Evolutionary conservation across 495 filamentous ascomycete genomes (phyloP), one percentile per base, ranked within the genome.

Genomic region (Glutinoglossum americanum): DNA sequence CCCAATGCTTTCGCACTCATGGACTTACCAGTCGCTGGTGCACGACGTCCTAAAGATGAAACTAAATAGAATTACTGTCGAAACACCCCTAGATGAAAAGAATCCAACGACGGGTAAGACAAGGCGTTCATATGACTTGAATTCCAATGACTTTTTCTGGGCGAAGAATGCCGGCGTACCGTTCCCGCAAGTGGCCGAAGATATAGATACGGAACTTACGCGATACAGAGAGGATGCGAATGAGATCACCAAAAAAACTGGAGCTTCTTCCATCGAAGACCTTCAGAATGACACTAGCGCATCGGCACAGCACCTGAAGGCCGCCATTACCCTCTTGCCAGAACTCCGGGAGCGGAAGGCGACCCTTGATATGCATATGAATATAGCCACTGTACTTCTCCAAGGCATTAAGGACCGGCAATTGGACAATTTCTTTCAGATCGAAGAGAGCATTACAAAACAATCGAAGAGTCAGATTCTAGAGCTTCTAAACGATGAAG

Each of bases 1-100:
- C 59, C 89, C 93, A n/a, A 97, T 97, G 93, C 76, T 97, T 0
- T 95, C 89, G 25, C 92, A 99, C 70, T 95, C 89, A 1, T 99
- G 92, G 92, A 96, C 89, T 3, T 99, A 99, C 64, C 92, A 97
- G 65, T 94, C 89, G 0, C 76, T 99, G 19, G 88, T 96, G 32
- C 84, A 94, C 61, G 93, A 99, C 70, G 84, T 99, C 8, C 80
- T 97, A 58, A 80, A 84, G 41, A 93, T 94, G 87, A 84, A 83
- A 60, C 76, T 97, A 51, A 99, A 97, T 62, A 83, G 89, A n/a
- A 96, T 99, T 64, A 96, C 88, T 3, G 79, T 99, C 44, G 88
- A 95, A 62, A 81, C 81, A 3, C 76, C 82, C 5, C 72, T 80
- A 17, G 90, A 95, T 58, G 84, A 92, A 57, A 71, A 73, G 30